Base-by-base conservation (phyloP, 331 rosid species). In the Malus hybrid region DNA sequence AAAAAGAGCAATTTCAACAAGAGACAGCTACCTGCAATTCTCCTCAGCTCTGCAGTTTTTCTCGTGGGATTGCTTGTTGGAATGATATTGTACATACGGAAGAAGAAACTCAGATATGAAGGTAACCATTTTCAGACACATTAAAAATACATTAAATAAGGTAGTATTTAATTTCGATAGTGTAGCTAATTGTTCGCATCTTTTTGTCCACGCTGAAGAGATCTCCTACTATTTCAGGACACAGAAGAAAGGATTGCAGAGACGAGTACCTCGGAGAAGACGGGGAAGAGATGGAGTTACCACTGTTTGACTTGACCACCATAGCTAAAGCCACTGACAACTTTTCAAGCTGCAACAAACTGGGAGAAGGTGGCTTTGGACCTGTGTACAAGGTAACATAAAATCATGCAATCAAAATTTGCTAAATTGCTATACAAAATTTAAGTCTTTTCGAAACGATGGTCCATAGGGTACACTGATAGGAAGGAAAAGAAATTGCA, bases 291-390 rank as follows among this genome's bases (percentile, higher is more conserved):
- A 44, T 58, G 67, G 84, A 81, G 72, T 76, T 82, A 10, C 80
- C 79, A 5, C 5, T 78, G 29, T 74, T 78, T 8, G 66, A 77
- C 57, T 55, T 77, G 22, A 7, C 24, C 11, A 72, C 73, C 2
- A 29, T 77, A n/a, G 64, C 74, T 20, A 52, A 48, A 52, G 85
- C 85, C 65, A 82, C 85, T 3, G 48, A 68, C 28, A 26, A 63
- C 19, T 82, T 82, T 44, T 77, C 85, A 6, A 29, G 28, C 57
- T 16, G 36, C 19, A 82, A 82, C 52, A 82, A 77, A 50, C 73
- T 77, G 5, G 85, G 82, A 5, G 85, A 82, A 69, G 85, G 77
- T 18, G 85, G 85, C 44, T 82, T 82, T 56, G 85, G 85, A 28
- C 57, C 77, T 2, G 85, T 82, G 20, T 77, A 76, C 74, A 16